These are phyloP conservation scores for Apiospora hydei DNA, from an alignment of 2,329 filamentous ascomycete species.

Conservation along the genomic window DNA sequence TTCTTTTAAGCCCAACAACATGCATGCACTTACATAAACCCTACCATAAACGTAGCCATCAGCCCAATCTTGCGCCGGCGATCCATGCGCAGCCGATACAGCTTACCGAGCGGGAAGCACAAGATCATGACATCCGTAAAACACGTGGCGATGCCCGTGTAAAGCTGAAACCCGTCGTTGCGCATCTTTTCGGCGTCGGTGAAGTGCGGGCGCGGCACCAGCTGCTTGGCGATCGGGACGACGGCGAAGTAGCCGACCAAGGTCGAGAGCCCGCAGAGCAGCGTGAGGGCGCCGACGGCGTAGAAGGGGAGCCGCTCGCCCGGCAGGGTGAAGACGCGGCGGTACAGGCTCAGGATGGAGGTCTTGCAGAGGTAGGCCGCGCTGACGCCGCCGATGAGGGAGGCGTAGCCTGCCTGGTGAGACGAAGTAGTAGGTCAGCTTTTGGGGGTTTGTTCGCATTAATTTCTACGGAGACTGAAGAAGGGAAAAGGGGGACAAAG, in stretches of 20 bases:
- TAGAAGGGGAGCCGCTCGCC: slow-evolving; percentile 9
- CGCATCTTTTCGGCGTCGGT: neutral
- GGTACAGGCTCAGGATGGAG: slow-evolving; percentile 19
- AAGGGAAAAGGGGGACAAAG: neutral
- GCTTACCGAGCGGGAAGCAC: neutral
- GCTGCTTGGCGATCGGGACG: neutral
- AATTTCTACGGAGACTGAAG: neutral
- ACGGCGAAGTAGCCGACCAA: neutral
- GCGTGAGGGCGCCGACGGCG: neutral
- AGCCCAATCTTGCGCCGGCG: slow-evolving; percentile 5
- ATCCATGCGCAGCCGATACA: slow-evolving; percentile 1
- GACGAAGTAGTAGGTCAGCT: neutral
- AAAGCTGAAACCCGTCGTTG: neutral
- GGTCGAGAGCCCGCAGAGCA: slow-evolving; percentile 5
- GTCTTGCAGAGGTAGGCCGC: slow-evolving; percentile 17
- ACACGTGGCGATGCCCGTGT: slow-evolving; percentile 14
- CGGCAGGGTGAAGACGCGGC: slow-evolving; percentile 3
- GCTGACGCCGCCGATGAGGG: slow-evolving; percentile 13
- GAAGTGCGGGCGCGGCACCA: neutral
- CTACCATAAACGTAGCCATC: slow-evolving; percentile 9
- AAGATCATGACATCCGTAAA: neutral
- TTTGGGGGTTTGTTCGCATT: neutral
- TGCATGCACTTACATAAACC: neutral
- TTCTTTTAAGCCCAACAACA: neutral
- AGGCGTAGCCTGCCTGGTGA: neutral